phyloP scores from a whole-genome alignment of 768 basidiomycete genomes.

The Lactarius akahatsu region DNA sequence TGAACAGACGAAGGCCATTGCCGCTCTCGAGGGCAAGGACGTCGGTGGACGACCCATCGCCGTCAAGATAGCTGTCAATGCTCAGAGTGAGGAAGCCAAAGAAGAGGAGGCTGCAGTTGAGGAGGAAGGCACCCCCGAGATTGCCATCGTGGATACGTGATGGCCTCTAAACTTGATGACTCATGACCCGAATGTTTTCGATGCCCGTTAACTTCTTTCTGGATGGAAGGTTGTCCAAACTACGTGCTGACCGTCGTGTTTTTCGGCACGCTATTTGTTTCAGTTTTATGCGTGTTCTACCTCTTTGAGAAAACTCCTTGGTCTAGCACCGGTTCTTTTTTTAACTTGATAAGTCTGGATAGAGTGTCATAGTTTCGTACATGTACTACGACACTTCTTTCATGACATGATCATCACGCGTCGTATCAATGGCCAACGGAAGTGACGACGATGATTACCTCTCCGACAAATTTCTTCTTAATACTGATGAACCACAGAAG shows the following conservation, averaged over 20 bases:
- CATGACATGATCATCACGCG: constrained; percentile 22
- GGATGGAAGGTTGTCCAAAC: constrained; percentile 27
- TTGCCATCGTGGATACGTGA: constrained; percentile 27
- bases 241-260: constrained; percentile 27
- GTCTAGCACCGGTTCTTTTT: constrained; percentile 21
- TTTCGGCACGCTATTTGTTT: constrained; percentile 28
- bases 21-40: constrained; percentile 82
- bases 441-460: constrained; percentile 80
- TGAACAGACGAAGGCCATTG: constrained; percentile 90
- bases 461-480: constrained; percentile 78
- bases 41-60: constrained; percentile 82
- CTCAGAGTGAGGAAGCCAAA: constrained; percentile 49
- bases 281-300: constrained; percentile 24
- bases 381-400: constrained; percentile 21
- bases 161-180: constrained; percentile 16
- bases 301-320: constrained; percentile 22
- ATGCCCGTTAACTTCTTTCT: constrained; percentile 20
- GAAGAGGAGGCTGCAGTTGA: constrained; percentile 29
- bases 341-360: constrained; percentile 16
- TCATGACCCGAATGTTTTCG: constrained; percentile 28
- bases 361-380: constrained; percentile 20
- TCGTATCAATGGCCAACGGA: constrained; percentile 51
- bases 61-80: constrained; percentile 95
- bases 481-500: constrained; percentile 37
- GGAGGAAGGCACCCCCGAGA: constrained; percentile 25